Evolutionary conservation across 2,329 filamentous ascomycete species (phyloP).

Genomic region (Penicillium aurantiogriseum): DNA sequence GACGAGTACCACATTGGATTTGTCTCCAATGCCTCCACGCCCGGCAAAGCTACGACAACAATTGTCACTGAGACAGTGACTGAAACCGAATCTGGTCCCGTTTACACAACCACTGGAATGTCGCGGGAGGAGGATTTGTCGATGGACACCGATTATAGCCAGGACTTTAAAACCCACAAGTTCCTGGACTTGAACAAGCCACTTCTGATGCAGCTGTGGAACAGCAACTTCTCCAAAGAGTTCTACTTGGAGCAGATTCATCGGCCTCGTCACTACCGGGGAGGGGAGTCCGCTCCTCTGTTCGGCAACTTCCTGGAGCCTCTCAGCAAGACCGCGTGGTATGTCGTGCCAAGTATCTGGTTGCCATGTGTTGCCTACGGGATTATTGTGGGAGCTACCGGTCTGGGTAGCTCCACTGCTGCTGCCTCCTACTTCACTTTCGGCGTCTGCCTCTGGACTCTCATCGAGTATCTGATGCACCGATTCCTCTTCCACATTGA

Average conservation of each 20-base stretch:
- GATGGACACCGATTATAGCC: constrained; percentile 72
- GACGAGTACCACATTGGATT: constrained; percentile 85
- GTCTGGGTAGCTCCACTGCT: constrained; percentile 52
- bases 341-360: constrained; percentile 81
- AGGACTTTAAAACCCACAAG: constrained; percentile 86
- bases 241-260: constrained; percentile 98
- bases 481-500: constrained; percentile 93
- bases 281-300: constrained; percentile 84
- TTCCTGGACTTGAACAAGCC: constrained; percentile 88
- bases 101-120: constrained; percentile 72
- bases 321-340: constrained; percentile 94
- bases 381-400: constrained; percentile 62
- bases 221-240: constrained; percentile 83
- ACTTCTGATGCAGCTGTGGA: constrained; percentile 83
- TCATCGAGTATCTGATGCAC: constrained; percentile 87
- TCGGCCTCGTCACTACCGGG: constrained; percentile 91
- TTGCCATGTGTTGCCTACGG: constrained; percentile 76
- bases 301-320: constrained; percentile 99
- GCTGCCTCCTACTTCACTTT: constrained; percentile 63
- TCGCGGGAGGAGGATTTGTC: constrained; percentile 81
- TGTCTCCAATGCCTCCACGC: constrained; percentile 60
- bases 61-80: constrained; percentile 27
- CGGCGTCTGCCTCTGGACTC: constrained; percentile 78
- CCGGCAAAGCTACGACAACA: constrained; percentile 30
- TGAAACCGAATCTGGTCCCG: constrained; percentile 26